Percentiles rank a stretch among this genome's conserved stretches.
These are phyloP conservation scores for Saccharomyces paradoxus DNA, from an alignment of 805 yeast genomes.

Conservation along the genomic window DNA sequence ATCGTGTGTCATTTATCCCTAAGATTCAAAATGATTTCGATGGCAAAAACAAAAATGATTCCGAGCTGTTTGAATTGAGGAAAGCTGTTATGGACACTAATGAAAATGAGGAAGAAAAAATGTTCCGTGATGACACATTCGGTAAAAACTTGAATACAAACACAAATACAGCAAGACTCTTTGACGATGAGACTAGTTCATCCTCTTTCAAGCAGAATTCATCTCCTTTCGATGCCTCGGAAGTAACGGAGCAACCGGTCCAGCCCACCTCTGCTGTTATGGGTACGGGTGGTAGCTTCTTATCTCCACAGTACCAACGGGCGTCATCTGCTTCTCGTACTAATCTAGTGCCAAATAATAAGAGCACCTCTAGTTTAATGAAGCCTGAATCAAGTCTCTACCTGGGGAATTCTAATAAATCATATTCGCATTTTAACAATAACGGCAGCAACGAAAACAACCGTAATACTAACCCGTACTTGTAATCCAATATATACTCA, in stretches of 20 bases:
- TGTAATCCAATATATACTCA: slow-evolving; percentile 3
- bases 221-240: not conserved
- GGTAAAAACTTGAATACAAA: slow-evolving; percentile 8
- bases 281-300: slow-evolving; percentile 10
- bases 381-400: slow-evolving; percentile 30
- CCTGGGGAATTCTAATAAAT: slow-evolving; percentile 7
- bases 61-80: slow-evolving; percentile 30
- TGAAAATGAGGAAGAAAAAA: slow-evolving; percentile 27
- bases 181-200: slow-evolving; percentile 15
- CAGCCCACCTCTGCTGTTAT: slow-evolving; percentile 27
- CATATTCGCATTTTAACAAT: not conserved
- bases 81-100: slow-evolving; percentile 32
- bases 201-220: slow-evolving; percentile 5
- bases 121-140: slow-evolving; percentile 17
- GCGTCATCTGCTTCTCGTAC: slow-evolving; percentile 11
- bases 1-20: slow-evolving; percentile 90
- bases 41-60: slow-evolving; percentile 22
- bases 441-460: slow-evolving; percentile 2
- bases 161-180: slow-evolving; percentile 3
- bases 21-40: slow-evolving; percentile 38
- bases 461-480: slow-evolving; percentile 11
- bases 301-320: slow-evolving; percentile 5
- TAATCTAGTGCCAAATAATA: slow-evolving; percentile 8
- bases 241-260: slow-evolving; percentile 13
- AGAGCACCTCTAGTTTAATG: slow-evolving; percentile 13